Evolutionary conservation across 2,329 filamentous ascomycete species (phyloP).

Genomic region (Colletotrichum brevisporum): DNA sequence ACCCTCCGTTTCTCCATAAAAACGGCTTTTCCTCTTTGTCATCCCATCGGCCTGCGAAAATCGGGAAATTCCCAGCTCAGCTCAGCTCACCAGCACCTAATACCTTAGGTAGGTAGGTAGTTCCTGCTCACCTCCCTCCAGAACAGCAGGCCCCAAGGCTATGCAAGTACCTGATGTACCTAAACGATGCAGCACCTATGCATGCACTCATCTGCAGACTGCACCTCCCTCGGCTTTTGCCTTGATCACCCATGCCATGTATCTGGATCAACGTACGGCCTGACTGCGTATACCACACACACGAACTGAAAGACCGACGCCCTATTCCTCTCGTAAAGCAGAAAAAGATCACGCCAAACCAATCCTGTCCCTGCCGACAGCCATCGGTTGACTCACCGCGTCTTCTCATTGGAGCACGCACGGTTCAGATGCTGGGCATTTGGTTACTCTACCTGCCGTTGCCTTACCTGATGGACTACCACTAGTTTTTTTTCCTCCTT

Average conservation of each 20-base stretch:
- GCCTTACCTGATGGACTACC: too few species aligned
- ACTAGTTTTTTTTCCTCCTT: conserved; percentile 11
- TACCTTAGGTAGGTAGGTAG: too few species aligned
- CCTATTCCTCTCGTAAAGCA: background rate
- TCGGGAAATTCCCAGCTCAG: background rate
- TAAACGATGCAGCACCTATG: too few species aligned
- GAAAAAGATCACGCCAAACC: conserved; percentile 19
- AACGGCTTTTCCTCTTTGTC: background rate
- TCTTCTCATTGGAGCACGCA: conserved; percentile 17
- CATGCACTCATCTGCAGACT: background rate
- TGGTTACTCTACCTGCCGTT: background rate
- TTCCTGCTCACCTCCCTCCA: background rate
- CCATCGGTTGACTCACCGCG: conserved; percentile 8
- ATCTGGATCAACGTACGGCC: conserved; percentile 13
- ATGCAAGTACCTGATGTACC: conserved; percentile 1
- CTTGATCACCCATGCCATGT: conserved; percentile 17
- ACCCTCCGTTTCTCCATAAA: conserved; percentile 27
- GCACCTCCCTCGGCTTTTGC: conserved; percentile 27
- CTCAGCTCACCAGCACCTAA: background rate
- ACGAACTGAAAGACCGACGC: background rate
- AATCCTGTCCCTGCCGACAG: conserved; percentile 15
- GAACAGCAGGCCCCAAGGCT: background rate
- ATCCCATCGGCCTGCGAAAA: background rate
- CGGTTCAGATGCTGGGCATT: conserved; percentile 29
- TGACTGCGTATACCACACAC: background rate